Conservation (phyloP, 2,329 filamentous ascomycete species). For the Cladosporium sp. region DNA sequence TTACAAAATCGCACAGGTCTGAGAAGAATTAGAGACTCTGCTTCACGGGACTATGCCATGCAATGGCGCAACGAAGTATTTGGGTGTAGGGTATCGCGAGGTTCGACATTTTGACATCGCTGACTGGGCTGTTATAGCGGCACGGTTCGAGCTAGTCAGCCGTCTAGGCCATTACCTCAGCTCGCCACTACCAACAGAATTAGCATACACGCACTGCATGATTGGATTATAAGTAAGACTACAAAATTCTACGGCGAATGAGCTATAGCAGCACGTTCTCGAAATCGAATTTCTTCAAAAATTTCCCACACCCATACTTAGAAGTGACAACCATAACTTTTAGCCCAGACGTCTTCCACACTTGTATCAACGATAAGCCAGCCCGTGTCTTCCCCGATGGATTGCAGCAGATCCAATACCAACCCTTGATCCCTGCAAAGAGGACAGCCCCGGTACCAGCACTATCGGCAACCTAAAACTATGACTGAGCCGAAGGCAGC, state of each 20-base stretch:
- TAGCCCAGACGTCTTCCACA: neutral
- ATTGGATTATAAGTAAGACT: neutral
- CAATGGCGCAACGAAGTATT: neutral
- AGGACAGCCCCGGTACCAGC: neutral
- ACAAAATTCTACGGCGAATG: neutral
- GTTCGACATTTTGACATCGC: neutral
- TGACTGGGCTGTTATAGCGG: neutral
- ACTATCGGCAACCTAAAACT: neutral
- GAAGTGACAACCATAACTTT: neutral
- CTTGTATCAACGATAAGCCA: neutral
- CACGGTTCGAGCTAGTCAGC: neutral
- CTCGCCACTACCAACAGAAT: neutral
- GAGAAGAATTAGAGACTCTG: neutral
- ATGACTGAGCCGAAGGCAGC: neutral
- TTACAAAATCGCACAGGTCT: neutral
- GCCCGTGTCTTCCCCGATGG: neutral
- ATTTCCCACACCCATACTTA: neutral
- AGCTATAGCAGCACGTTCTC: neutral
- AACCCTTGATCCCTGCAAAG: neutral
- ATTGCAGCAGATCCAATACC: neutral
- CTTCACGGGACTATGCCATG: neutral
- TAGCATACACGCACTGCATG: neutral
- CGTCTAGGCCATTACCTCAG: neutral
- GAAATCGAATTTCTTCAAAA: neutral
- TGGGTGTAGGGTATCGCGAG: neutral